phyloP scores from a whole-genome alignment of 192 early-diverging fungal species.

The Anaeromyces robustus region DNA sequence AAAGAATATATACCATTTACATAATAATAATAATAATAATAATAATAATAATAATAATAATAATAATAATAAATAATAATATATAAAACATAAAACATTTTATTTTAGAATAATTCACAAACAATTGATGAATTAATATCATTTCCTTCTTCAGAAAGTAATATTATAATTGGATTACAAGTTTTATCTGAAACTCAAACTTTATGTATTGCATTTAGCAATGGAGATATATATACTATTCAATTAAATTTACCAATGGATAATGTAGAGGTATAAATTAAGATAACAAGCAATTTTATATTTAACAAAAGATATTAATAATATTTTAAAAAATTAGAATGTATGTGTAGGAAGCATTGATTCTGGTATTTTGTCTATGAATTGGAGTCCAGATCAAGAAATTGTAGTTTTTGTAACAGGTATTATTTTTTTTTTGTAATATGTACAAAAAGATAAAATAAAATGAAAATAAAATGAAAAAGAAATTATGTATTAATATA shows the following conservation, averaged over 20 bases:
- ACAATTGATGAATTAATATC: not conserved
- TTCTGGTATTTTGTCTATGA: constrained; percentile 48
- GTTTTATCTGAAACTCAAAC: constrained; percentile 36
- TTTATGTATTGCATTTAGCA: constrained; percentile 24
- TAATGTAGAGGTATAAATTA: not conserved
- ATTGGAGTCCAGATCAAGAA: constrained; percentile 84
- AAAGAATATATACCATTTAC: no score
- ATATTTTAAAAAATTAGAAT: not conserved
- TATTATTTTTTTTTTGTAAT: constrained; percentile 4
- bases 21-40: not conserved
- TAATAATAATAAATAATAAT: not conserved
- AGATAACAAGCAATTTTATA: no score
- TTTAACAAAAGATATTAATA: no score
- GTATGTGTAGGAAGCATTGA: constrained; percentile 57
- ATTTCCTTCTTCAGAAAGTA: not conserved
- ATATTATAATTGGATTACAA: constrained; percentile 23
- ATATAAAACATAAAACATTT: not conserved
- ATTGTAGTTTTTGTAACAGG: constrained; percentile 65
- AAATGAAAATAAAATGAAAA: no score
- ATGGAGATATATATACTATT: constrained; percentile 32
- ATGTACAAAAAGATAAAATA: no score
- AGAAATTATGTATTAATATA: no score
- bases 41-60: not conserved
- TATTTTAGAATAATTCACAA: not conserved
- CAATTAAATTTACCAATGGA: not conserved